These are phyloP conservation scores for Fusarium newnesense DNA, from an alignment of 2,329 filamentous ascomycete genomes.

Conservation along the genomic window DNA sequence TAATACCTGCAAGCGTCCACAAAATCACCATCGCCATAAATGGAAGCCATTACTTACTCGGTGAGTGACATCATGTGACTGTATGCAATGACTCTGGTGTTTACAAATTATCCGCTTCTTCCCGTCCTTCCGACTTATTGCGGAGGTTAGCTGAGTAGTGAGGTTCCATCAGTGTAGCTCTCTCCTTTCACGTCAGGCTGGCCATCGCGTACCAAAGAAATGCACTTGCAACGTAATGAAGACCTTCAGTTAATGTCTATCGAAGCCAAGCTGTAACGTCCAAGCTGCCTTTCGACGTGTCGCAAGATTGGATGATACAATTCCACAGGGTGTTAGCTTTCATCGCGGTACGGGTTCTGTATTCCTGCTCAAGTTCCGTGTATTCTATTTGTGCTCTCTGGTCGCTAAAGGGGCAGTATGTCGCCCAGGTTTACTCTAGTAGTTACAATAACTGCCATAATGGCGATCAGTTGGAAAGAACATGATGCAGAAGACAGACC, in stretches of 20 bases:
- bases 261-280: neutral
- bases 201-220: neutral
- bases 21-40: neutral
- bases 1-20: neutral
- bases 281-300: too few relatives aligned
- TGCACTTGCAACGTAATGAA: neutral
- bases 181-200: neutral
- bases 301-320: too few relatives aligned
- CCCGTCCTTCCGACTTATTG: neutral
- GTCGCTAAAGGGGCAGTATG: neutral
- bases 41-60: neutral
- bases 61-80: neutral
- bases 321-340: too few relatives aligned
- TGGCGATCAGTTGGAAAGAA: neutral
- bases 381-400: neutral
- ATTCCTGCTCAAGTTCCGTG: neutral
- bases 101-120: neutral
- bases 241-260: neutral
- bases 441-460: neutral
- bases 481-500: neutral
- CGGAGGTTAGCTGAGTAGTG: neutral
- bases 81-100: too few relatives aligned
- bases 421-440: neutral
- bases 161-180: neutral
- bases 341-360: too few relatives aligned